Evolutionary conservation across 2,329 filamentous ascomycete species (phyloP), one percentile per base, ranked within the genome.

Genomic region (Huntiella abstrusa): DNA sequence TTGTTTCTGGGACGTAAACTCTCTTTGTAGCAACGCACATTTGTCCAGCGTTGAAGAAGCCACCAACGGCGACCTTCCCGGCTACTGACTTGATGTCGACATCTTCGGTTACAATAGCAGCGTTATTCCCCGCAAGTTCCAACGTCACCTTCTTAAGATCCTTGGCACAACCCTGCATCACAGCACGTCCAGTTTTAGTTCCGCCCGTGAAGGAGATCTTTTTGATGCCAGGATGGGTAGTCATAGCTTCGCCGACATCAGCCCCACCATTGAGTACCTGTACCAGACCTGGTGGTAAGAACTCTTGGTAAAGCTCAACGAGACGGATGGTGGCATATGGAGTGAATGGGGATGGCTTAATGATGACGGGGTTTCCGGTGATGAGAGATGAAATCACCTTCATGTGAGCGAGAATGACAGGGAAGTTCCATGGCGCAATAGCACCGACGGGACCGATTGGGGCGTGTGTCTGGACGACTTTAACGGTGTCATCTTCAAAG

Each of bases 151-250:
- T 63, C 64, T 77, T 79, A 19, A 80, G 59, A 0, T 71, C 74
- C 55, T 67, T 65, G 17, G 69, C 62, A 45, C 65, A 67, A n/a
- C 64, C 67, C 47, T 65, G 66, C 64, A 75, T 69, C 46, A 80
- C 69, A 56, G 67, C 68, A 62, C 77, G 77, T 7, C 75, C 75
- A 0, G 71, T 77, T 0, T 64, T 62, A 5, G 65, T 71, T 8
- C 71, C 76, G 2, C 76, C 75, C 0, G 76, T 80, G 59, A 80
- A 80, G 52, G 64, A 67, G 55, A 80, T 70, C 63, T 77, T 80
- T 48, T 69, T 64, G 47, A 79, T 67, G 15, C 64, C 70, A 0
- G 72, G 71, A 53, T 80, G 75, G n/a, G 56, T 57, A 0, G 72
- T 76, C 44, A 80, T 57, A 64, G 64, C 66, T 0, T 70, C 71